phyloP scores from a whole-genome alignment of 495 filamentous ascomycete species.

The Clohesyomyces aquaticus region DNA sequence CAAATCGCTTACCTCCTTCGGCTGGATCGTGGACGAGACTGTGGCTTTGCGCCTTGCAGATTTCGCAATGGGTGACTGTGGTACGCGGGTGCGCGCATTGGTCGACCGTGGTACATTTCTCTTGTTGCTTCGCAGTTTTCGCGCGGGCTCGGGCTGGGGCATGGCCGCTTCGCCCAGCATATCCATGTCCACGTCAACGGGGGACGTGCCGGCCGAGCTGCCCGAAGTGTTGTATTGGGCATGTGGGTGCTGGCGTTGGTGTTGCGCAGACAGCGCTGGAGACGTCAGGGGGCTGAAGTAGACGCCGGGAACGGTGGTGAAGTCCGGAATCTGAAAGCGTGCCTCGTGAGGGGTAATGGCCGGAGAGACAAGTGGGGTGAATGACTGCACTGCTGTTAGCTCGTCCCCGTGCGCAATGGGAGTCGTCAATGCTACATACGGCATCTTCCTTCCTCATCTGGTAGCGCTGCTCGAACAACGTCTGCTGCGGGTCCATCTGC shows the following conservation, averaged over 20 bases:
- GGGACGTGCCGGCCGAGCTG: conserved; percentile 45
- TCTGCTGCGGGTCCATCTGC: conserved; percentile 63
- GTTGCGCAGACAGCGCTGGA: conserved; percentile 84
- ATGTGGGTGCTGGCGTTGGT: conserved; percentile 42
- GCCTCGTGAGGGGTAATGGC: conserved; percentile 89
- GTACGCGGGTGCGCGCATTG: conserved; percentile 42
- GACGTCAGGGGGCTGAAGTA: conserved; percentile 95
- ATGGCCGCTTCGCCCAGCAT: conserved; percentile 38
- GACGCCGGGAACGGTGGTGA: conserved; percentile 77
- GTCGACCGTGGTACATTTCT: conserved; percentile 45
- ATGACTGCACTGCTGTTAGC: conserved; percentile 56
- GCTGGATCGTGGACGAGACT: conserved; percentile 41
- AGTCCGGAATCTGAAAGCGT: conserved; percentile 76
- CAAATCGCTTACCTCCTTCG: conserved; percentile 43
- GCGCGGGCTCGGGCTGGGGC: conserved; percentile 30
- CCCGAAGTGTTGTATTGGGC: conserved; percentile 39
- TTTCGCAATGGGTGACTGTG: conserved; percentile 86
- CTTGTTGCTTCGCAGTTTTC: conserved; percentile 39
- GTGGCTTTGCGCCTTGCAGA: conserved; percentile 66
- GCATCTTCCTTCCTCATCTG: conserved; percentile 78
- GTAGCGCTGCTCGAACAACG: conserved; percentile 70
- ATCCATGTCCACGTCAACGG: conserved; percentile 43
- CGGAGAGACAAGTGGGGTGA: conserved; percentile 92
- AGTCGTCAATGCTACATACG: conserved; percentile 54
- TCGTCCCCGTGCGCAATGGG: not conserved